Conservation (phyloP, 176 grass and related monocot genomes). For the Pharus latifolius region DNA sequence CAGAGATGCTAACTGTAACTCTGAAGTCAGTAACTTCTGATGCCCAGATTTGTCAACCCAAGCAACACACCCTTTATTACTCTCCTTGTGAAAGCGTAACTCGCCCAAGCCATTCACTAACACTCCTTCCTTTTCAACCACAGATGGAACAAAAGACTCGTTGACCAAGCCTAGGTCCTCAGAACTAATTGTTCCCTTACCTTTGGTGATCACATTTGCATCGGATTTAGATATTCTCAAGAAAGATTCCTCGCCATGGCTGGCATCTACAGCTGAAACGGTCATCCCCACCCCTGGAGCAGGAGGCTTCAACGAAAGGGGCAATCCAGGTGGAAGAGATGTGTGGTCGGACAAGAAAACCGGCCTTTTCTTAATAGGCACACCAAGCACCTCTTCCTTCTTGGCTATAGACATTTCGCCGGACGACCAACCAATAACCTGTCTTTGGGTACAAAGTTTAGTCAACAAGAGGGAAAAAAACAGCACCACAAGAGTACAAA, state of each 20-base stretch:
- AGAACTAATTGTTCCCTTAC: slow-evolving; percentile 7
- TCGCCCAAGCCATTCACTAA: slow-evolving; percentile 3
- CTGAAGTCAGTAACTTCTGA: slow-evolving; percentile 17
- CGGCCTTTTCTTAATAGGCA: slow-evolving; percentile 53
- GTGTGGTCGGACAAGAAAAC: slow-evolving; percentile 2
- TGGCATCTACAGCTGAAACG: not conserved
- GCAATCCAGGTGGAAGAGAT: not conserved
- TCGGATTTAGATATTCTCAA: slow-evolving; percentile 17
- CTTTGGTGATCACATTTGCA: not conserved
- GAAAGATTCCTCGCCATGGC: not conserved
- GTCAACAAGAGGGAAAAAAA: too few species aligned
- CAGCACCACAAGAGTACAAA: too few species aligned
- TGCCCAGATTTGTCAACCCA: not conserved
- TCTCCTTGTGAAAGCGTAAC: not conserved
- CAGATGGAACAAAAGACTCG: not conserved
- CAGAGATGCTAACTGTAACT: slow-evolving; percentile 22
- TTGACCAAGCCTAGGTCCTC: not conserved
- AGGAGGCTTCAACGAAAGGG: not conserved
- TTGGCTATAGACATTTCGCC: too few species aligned
- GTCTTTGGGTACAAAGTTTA: too few species aligned
- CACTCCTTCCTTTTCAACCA: not conserved
- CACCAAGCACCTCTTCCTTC: too few species aligned
- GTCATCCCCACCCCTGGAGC: not conserved
- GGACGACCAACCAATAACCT: too few species aligned
- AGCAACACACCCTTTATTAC: not conserved